Base-by-base conservation (phyloP, 495 filamentous ascomycete genomes). In the Mycothermus thermophilus region DNA sequence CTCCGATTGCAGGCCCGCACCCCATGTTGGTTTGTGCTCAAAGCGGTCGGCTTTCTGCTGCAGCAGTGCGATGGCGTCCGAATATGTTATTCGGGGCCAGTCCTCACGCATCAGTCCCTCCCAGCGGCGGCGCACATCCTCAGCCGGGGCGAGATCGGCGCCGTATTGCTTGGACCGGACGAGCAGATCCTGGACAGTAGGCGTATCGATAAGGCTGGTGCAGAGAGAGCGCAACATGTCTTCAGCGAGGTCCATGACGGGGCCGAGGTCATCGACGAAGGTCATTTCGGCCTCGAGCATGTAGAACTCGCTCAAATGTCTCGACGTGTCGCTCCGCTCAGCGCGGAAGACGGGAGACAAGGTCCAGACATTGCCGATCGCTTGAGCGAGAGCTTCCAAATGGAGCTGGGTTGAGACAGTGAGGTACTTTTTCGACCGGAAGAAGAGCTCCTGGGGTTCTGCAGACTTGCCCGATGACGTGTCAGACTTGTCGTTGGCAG, bases 291-390 rank as follows among this genome's bases (percentile, higher is more conserved):
- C 86, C 58, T 97, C 90, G 2, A 97, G 72, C 90, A 97, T 97
- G 59, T 95, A 96, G 55, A 97, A 97, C 48, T 97, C 90, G 62
- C 83, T 93, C 30, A 96, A 64, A 59, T 97, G 90, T 23, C 92
- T 79, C 11, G 86, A 72, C 5, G 90, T 96, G 56, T 95, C 86
- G 53, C 85, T 94, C 58, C 74, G 82, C 53, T 97, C 90, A 3
- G 90, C 92, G 27, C 90, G 76, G 50, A 97, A 97, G 2, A 84
- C 85, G 11, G 90, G 90, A 8, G 86, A 86, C 13, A 97, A 56
- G 3, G 92, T 80, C 90, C 90, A 97, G 12, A 95, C 92, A 48
- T 80, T 83, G 18, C 80, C 80, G 27, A 95, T 68, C 29, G 87
- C 77, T 35, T 88, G 83, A 3, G 86, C 79, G 37, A 93, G 74